These are phyloP conservation scores for Botrytis fabae DNA, from an alignment of 2,329 filamentous ascomycete genomes.

Conservation along the genomic window DNA sequence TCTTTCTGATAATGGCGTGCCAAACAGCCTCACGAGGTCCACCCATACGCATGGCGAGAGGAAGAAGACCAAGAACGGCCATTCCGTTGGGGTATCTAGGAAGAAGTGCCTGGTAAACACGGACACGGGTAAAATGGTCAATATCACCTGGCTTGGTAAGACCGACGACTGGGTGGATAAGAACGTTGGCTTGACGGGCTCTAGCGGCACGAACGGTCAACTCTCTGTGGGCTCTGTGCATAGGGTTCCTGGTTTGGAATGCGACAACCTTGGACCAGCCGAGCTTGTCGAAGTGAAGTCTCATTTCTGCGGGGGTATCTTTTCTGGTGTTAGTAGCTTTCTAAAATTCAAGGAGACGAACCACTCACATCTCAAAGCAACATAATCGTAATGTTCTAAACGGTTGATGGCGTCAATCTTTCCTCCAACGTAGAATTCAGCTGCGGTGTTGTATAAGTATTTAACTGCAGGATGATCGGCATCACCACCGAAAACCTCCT, in stretches of 20 bases:
- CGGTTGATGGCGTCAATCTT: constrained; percentile 95
- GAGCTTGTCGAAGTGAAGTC: constrained; percentile 98
- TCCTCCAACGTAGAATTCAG: constrained; percentile 92
- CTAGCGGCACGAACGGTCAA: constrained; percentile 95
- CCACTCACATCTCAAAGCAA: constrained; percentile 84
- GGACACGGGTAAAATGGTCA: constrained; percentile 98
- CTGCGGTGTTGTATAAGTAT: constrained; percentile 77
- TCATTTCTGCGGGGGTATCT: constrained; percentile 93
- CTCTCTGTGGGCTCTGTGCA: constrained; percentile 98
- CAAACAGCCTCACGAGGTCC: constrained; percentile 97
- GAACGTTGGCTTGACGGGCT: constrained; percentile 93
- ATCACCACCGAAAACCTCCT: constrained; percentile 89
- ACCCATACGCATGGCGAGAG: constrained; percentile 98
- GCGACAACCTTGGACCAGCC: constrained; percentile 97
- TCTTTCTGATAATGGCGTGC: constrained; percentile 99
- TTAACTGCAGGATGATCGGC: constrained; percentile 90
- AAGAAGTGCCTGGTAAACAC: constrained; percentile 95
- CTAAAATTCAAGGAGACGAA: neutral
- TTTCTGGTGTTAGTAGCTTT: constrained; percentile 27
- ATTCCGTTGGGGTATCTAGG: constrained; percentile 98
- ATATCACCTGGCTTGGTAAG: constrained; percentile 99
- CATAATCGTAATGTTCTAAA: constrained; percentile 98
- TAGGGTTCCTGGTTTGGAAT: constrained; percentile 98
- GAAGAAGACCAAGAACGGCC: constrained; percentile 92
- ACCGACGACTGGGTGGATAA: constrained; percentile 98